Evolutionary conservation across 306 rosid species (phyloP).

Genomic region (Rosa persica): DNA sequence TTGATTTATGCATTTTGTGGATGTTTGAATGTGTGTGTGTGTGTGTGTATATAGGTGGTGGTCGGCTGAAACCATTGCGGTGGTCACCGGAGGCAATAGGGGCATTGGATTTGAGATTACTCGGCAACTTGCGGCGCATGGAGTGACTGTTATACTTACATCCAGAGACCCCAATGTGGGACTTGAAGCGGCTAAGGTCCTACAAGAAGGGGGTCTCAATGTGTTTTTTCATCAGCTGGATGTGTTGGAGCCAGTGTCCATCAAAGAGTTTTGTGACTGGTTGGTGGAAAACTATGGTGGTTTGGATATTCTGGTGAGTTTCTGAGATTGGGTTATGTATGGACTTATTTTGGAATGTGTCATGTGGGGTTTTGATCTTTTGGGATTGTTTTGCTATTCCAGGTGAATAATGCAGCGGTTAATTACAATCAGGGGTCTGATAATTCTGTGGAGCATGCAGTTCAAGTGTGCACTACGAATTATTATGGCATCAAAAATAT

Average conservation of each 20-base stretch:
- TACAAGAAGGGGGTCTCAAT: slow-evolving; percentile 82
- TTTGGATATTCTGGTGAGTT: slow-evolving; percentile 72
- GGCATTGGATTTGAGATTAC: slow-evolving; percentile 91
- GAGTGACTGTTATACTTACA: slow-evolving; percentile 75
- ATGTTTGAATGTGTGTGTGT: background rate
- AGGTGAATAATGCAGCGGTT: slow-evolving; percentile 88
- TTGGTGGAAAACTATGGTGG: slow-evolving; percentile 71
- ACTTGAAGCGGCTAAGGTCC: slow-evolving; percentile 75
- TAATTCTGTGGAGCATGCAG: slow-evolving; percentile 69
- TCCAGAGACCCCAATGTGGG: slow-evolving; percentile 77
- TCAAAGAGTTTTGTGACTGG: slow-evolving; percentile 60
- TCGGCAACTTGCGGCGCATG: slow-evolving; percentile 78
- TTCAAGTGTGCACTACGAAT: slow-evolving; percentile 65
- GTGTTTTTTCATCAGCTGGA: slow-evolving; percentile 73
- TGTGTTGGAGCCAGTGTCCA: slow-evolving; percentile 64
- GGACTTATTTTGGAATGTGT: slow-evolving; percentile 8
- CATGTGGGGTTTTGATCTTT: background rate
- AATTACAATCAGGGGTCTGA: slow-evolving; percentile 80
- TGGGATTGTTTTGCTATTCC: slow-evolving; percentile 18
- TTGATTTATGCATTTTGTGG: slow-evolving; percentile 4
- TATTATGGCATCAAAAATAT: slow-evolving; percentile 71
- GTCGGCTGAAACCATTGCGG: slow-evolving; percentile 82
- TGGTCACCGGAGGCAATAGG: slow-evolving; percentile 87
- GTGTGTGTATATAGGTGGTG: slow-evolving; percentile 65
- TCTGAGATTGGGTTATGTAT: background rate